Evolutionary conservation across 306 rosid species (phyloP).

Genomic region (Trichosanthes cucumerina): DNA sequence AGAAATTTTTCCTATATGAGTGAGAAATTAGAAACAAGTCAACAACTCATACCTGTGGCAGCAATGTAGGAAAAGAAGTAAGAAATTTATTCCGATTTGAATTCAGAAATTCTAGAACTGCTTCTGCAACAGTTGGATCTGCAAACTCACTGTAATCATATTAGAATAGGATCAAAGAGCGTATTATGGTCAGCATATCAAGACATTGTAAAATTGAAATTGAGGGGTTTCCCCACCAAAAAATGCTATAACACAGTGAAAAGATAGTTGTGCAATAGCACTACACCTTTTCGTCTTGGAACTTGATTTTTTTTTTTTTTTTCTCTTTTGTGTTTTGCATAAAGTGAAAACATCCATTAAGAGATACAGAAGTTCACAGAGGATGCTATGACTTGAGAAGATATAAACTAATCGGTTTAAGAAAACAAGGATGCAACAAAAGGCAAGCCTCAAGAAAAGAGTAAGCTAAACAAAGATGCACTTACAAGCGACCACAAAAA

Average conservation of each 20-base stretch:
- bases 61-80: slow-evolving; percentile 62
- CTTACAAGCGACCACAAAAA: neutral
- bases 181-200: neutral
- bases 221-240: neutral
- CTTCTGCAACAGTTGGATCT: slow-evolving; percentile 79
- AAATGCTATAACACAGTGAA: neutral
- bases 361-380: slow-evolving; percentile 1
- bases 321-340: neutral
- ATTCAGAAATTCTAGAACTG: slow-evolving; percentile 68
- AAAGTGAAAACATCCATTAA: neutral
- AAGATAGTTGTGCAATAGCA: neutral
- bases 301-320: neutral
- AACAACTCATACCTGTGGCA: slow-evolving; percentile 66
- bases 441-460: neutral
- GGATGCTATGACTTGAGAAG: neutral
- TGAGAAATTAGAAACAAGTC: slow-evolving; percentile 2
- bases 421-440: neutral
- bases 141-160: slow-evolving; percentile 77
- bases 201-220: neutral
- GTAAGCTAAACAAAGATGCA: neutral
- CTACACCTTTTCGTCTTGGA: neutral
- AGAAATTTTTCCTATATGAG: neutral
- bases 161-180: slow-evolving; percentile 15
- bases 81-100: slow-evolving; percentile 56
- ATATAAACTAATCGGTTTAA: neutral